Percentiles rank a stretch among this genome's conserved stretches.
Conservation (phyloP, 2,329 filamentous ascomycete species). For the Diaporthe citriasiana region DNA sequence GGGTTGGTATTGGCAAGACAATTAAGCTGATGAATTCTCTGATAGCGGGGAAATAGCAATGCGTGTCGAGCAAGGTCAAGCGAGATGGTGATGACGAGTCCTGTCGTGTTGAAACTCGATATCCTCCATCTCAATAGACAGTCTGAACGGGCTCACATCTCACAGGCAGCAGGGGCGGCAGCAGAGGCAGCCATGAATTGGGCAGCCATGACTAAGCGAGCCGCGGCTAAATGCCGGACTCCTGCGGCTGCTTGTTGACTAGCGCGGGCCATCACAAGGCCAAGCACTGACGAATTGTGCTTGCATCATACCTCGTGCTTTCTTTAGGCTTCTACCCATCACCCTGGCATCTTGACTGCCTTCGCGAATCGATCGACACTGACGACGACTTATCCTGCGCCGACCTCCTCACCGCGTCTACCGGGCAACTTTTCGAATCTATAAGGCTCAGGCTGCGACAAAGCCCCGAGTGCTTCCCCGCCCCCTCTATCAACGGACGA, state of each 20-base stretch:
- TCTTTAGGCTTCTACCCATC: conserved; percentile 39
- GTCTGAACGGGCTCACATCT: neutral
- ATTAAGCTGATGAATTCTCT: too few species aligned
- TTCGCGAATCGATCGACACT: conserved; percentile 26
- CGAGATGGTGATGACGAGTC: neutral
- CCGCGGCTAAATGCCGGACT: conserved; percentile 30
- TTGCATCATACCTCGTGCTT: conserved; percentile 43
- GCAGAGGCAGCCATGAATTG: conserved; percentile 10
- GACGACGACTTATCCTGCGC: conserved; percentile 34
- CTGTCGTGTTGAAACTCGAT: neutral
- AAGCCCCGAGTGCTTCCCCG: neutral
- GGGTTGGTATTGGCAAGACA: neutral
- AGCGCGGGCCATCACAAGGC: conserved; percentile 36
- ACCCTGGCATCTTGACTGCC: conserved; percentile 32
- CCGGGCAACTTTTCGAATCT: neutral
- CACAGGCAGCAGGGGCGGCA: conserved; percentile 10
- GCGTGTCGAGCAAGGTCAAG: neutral
- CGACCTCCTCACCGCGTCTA: neutral
- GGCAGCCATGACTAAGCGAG: conserved; percentile 28
- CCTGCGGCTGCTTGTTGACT: conserved; percentile 34
- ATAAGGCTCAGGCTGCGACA: conserved; percentile 19
- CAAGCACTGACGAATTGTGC: conserved; percentile 39
- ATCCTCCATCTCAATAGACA: neutral
- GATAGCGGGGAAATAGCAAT: neutral
- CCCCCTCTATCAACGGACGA: conserved; percentile 39